Conservation (phyloP, 192 early-diverging fungal species). For the Endogone sp. region DNA sequence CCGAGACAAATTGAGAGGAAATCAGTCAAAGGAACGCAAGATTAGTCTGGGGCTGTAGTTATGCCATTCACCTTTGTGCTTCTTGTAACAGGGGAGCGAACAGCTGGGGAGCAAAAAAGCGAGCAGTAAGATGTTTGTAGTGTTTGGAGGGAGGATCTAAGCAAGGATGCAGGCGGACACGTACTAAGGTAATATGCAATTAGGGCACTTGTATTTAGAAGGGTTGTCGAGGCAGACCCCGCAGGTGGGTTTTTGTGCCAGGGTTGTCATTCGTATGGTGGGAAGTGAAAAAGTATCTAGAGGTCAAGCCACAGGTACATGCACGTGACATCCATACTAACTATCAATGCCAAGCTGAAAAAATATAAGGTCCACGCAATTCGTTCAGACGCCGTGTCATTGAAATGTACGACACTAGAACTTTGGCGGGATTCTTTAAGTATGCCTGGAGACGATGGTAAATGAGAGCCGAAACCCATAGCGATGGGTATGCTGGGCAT, state of each 20-base stretch:
- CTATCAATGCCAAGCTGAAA: too few species aligned
- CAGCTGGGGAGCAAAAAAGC: constrained; percentile 7
- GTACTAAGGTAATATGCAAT: constrained; percentile 26
- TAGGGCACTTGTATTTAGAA: constrained; percentile 26
- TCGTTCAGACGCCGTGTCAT: neutral
- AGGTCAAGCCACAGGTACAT: too few species aligned
- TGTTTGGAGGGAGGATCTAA: neutral
- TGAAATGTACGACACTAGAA: too few species aligned
- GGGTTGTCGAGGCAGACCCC: constrained; percentile 12
- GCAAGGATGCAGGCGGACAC: too few species aligned
- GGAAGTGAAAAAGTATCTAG: neutral
- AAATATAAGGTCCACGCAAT: neutral
- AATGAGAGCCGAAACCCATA: too few species aligned
- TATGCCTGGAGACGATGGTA: too few species aligned
- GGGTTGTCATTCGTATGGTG: neutral
- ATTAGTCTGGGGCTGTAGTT: neutral
- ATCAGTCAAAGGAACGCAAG: too few species aligned
- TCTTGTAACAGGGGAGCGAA: constrained; percentile 23
- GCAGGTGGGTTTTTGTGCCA: constrained; percentile 1
- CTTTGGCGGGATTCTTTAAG: too few species aligned
- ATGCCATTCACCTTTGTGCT: constrained; percentile 26
- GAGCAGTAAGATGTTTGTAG: neutral
- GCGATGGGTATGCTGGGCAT: too few species aligned
- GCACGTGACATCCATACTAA: too few species aligned
- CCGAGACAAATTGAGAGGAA: neutral